Base-by-base conservation (phyloP, 2,329 filamentous ascomycete genomes). In the Colletotrichum somersetense region DNA sequence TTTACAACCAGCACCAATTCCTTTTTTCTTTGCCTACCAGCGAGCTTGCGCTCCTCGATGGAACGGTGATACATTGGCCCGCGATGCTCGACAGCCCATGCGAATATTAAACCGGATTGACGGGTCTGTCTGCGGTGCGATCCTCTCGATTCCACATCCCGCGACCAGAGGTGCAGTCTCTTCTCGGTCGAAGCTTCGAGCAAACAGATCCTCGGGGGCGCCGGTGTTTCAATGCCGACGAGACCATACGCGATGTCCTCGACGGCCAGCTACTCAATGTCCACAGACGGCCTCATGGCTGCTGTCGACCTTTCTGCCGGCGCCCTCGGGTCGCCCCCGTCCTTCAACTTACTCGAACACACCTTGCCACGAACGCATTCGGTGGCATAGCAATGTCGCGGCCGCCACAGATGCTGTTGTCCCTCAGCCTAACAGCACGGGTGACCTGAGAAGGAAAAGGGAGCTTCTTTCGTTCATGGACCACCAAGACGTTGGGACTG, bases 61-160 rank as follows among this genome's bases (percentile, higher is more conserved):
- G 71, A 71, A 73, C 62, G 62, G 71, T 73, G 55, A 72, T 46
- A 40, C 58, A 30, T 33, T 61, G 62, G 57, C 7, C 68, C 73
- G 73, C 66, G 58, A 88, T 88, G 86, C 83, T 80, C 83, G 85
- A 83, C 83, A 85, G 81, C 88, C 84, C 86, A 90, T 90, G 88
- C 89, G 86, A 87, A 82, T 86, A 82, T 82, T 85, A 77, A 86
- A 83, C 83, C 86, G 86, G 87, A 85, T 89, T 82, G 87, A 89
- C 82, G 83, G 87, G 84, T 87, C 87, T 84, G 85, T 88, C 84
- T 88, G 85, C 83, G 84, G 85, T 84, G 85, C 87, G 79, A 84
- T 88, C 80, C 82, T 87, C 78, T 82, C 83, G 76, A 83, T 81
- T 81, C 83, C 83, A 80, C 81, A 82, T 74, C 81, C 81, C 23